phyloP scores from a whole-genome alignment of 78 protist genomes.

The Chrysochromulina parva region DNA sequence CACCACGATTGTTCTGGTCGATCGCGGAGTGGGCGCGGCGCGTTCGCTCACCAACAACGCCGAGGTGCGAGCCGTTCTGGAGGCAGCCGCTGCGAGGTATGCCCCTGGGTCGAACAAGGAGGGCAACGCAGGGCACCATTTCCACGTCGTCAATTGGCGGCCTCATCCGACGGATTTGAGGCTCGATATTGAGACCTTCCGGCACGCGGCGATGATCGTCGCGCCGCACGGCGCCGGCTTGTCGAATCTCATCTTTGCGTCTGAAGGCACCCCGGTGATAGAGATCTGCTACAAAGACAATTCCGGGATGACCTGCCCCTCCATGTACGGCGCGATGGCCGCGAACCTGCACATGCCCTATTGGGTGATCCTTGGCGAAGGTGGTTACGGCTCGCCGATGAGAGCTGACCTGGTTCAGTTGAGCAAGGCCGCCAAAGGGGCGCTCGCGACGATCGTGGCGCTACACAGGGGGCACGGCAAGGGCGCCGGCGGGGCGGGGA shows the following conservation, averaged over 20 bases:
- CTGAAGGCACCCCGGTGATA: background rate
- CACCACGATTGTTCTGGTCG: no score
- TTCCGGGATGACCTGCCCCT: background rate
- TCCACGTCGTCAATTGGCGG: no score
- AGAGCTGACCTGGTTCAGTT: background rate
- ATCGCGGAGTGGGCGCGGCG: no score
- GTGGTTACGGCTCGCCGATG: background rate
- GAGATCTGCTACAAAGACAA: background rate
- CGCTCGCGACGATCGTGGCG: no score
- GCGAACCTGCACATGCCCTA: background rate
- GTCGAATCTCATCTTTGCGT: background rate
- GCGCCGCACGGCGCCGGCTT: constrained; percentile 13
- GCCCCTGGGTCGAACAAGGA: no score
- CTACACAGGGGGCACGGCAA: no score
- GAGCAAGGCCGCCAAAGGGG: no score
- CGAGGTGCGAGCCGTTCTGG: no score
- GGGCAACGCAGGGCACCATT: no score
- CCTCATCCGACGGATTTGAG: background rate
- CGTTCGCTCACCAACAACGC: no score
- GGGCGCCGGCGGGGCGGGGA: no score
- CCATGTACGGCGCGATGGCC: background rate
- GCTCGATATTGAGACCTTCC: background rate
- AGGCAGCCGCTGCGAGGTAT: no score
- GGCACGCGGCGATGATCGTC: background rate
- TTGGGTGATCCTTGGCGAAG: background rate